These are phyloP conservation scores for Podospora sp. DNA, from an alignment of 495 filamentous ascomycete genomes.

Conservation along the genomic window DNA sequence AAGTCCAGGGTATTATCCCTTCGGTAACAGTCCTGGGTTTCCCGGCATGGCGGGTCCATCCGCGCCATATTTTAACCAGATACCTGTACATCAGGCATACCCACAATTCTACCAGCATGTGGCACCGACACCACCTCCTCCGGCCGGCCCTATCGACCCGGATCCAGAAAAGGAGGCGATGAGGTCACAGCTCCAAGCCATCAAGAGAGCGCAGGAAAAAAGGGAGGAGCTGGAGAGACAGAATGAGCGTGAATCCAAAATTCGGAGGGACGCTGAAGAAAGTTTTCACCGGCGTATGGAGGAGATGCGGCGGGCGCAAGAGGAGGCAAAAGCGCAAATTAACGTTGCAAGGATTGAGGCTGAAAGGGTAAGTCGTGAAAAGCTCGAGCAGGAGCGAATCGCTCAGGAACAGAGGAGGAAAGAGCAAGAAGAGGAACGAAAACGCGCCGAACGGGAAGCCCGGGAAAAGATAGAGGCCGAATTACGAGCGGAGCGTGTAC, in stretches of 20 bases:
- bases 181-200: conserved; percentile 43
- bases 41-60: too few relatives aligned
- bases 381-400: conserved; percentile 42
- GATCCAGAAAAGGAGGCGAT: conserved; percentile 51
- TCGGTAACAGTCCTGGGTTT: too few relatives aligned
- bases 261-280: conserved; percentile 48
- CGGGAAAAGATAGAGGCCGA: conserved; percentile 43
- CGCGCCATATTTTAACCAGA: too few relatives aligned
- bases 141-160: neutral
- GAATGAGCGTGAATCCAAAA: conserved; percentile 47
- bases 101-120: too few relatives aligned
- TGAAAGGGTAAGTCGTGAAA: conserved; percentile 44
- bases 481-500: conserved; percentile 36
- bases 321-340: conserved; percentile 42
- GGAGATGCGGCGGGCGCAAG: conserved; percentile 39
- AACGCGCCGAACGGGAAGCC: conserved; percentile 44
- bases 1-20: too few relatives aligned
- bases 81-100: too few relatives aligned
- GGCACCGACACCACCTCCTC: too few relatives aligned
- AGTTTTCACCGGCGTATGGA: conserved; percentile 43
- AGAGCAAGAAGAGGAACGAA: conserved; percentile 39
- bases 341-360: conserved; percentile 47
- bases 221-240: conserved; percentile 45
- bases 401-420: conserved; percentile 38
- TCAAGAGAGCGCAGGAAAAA: conserved; percentile 37